A percentile compares a stretch with the other conserved stretches of the same genome.
Evolutionary conservation across 176 grass and related monocot species (phyloP).

Genomic region (Melocanna baccifera): DNA sequence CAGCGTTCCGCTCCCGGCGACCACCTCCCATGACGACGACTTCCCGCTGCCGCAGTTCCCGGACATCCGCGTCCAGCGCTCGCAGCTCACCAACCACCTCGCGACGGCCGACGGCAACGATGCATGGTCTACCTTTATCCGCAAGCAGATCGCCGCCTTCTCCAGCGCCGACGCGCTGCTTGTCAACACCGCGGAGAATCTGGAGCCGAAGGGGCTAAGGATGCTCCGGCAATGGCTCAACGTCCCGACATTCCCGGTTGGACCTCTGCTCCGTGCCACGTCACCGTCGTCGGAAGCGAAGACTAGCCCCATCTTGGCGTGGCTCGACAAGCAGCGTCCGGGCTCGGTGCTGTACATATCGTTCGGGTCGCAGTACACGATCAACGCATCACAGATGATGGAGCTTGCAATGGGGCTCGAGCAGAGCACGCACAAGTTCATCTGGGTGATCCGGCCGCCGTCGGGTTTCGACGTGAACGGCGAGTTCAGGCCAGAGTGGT

Average conservation of each 20-base stretch:
- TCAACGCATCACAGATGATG: background rate
- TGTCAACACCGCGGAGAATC: conserved; percentile 30
- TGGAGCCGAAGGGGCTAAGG: conserved; percentile 35
- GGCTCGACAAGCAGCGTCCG: conserved; percentile 28
- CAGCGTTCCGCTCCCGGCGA: no score
- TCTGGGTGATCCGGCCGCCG: conserved; percentile 27
- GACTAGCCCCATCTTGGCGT: background rate
- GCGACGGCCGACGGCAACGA: background rate
- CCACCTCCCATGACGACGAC: no score
- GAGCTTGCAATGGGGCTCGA: conserved; percentile 23
- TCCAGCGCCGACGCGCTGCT: background rate
- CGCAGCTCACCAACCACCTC: no score
- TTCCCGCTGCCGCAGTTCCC: no score
- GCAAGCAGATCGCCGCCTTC: conserved; percentile 9
- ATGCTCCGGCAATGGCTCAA: conserved; percentile 9
- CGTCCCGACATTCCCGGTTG: conserved; percentile 8
- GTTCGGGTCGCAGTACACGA: conserved; percentile 40
- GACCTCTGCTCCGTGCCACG: background rate
- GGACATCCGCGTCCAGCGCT: no score
- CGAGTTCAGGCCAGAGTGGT: background rate
- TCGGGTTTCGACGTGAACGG: background rate
- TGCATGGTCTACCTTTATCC: background rate
- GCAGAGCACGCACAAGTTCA: conserved; percentile 7
- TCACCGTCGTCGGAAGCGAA: background rate
- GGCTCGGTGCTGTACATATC: conserved; percentile 34